Evolutionary conservation across 108 stramenopile species (phyloP), one percentile per base, ranked within the genome.

Genomic region (Nitzschia sp.): DNA sequence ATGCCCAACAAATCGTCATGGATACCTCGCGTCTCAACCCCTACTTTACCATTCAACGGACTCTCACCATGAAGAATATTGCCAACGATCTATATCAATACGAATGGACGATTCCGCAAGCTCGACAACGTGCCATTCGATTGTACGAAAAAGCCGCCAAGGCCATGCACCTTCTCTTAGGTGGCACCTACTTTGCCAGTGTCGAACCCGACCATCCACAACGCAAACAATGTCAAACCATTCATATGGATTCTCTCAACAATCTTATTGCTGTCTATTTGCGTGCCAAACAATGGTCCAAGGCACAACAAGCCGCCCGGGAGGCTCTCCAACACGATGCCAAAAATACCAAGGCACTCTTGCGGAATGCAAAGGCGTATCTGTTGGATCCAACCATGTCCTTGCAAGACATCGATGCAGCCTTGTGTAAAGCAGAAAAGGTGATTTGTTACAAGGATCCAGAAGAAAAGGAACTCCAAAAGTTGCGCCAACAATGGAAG

Each of bases 161-260:
- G 24, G 52, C 43, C 10, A 59, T 63, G 69, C 53, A 10, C 8
- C 1, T 12, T 0, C 11, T 61, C 50, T 25, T 63, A 22, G 41
- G 38, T 19, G 73, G 66, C 1, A 67, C 65, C 0, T 74, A 66
- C 38, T 61, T 67, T 67, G 51, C 46, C 22, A 57, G 40, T 17
- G 29, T 34, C 8, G 63, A 53, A 51, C 44, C 57, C 38, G 53
- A 57, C 12, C 73, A 75, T 52, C 67, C 73, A 41, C 73, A 75
- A 62, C 59, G 57, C 22, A 68, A 68, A 34, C 48, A 62, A 62
- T 50, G 53, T 10, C 6, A 64, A 63, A 43, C 71, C 11, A 55
- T 79, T 17, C 22, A 76, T 55, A 43, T 75, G 53, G 81, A 82
- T 59, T 78, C 63, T 57, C 51, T 71, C 37, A 82, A 82, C 58